Evolutionary conservation across 352 stramenopile genomes (phyloP).

Genomic region (Pythium oligandrum): DNA sequence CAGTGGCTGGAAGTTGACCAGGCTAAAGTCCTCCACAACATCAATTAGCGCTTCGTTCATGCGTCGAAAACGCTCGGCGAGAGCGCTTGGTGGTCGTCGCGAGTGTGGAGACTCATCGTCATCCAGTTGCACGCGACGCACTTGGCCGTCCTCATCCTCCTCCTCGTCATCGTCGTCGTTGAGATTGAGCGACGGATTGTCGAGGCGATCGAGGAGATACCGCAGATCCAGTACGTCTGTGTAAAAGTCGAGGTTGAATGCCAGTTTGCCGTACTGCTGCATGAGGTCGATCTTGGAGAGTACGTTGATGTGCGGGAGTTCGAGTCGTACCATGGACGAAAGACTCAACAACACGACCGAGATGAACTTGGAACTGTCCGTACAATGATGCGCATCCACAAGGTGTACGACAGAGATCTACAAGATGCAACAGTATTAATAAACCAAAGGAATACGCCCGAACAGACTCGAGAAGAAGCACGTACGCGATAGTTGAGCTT

Average conservation of each 20-base stretch:
- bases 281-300: conserved; percentile 99
- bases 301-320: conserved; percentile 98
- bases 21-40: conserved; percentile 84
- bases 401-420: conserved; percentile 92
- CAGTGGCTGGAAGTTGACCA: conserved; percentile 77
- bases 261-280: conserved; percentile 86
- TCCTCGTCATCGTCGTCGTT: conserved; percentile 24
- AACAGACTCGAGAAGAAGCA: conserved; percentile 20
- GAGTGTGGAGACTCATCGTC: conserved; percentile 19
- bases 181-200: conserved; percentile 30
- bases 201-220: conserved; percentile 74
- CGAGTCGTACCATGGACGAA: conserved; percentile 96
- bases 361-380: conserved; percentile 97
- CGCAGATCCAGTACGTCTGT: conserved; percentile 83
- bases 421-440: conserved; percentile 1
- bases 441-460: neutral
- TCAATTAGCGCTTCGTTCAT: conserved; percentile 85
- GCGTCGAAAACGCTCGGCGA: conserved; percentile 55
- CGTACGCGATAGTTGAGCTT: conserved; percentile 72
- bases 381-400: conserved; percentile 92
- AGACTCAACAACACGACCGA: conserved; percentile 95
- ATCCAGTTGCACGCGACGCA: conserved; percentile 19
- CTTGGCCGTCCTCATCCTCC: conserved; percentile 17
- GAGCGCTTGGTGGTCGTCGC: conserved; percentile 26
- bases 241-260: conserved; percentile 88